A percentile compares a stretch with the other conserved stretches of the same genome.
Evolutionary conservation across 768 basidiomycete genomes (phyloP).

Genomic region (Calocybe indica): DNA sequence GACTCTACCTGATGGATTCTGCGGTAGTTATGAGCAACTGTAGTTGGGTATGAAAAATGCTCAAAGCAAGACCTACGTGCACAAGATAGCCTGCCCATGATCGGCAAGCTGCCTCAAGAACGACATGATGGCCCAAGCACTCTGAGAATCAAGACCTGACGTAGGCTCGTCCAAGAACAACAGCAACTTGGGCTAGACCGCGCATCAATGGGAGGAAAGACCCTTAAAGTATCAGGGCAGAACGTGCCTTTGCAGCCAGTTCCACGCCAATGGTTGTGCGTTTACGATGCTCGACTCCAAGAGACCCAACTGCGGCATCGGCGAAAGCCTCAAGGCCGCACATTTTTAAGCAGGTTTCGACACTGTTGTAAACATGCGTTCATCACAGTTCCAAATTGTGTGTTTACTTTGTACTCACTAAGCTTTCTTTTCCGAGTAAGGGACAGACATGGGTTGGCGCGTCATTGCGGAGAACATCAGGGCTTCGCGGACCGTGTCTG

Average conservation of each 20-base stretch:
- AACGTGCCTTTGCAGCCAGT: constrained; percentile 73
- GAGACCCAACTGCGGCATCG: constrained; percentile 63
- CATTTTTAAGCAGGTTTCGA: constrained; percentile 48
- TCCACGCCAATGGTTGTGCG: constrained; percentile 85
- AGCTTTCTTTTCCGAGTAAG: constrained; percentile 66
- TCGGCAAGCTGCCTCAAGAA: constrained; percentile 75
- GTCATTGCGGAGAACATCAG: constrained; percentile 74
- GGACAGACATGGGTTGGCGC: constrained; percentile 64
- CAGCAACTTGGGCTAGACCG: constrained; percentile 58
- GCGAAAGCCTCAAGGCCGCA: constrained; percentile 60
- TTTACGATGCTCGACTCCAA: constrained; percentile 71
- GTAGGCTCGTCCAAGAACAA: constrained; percentile 91
- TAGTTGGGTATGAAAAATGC: neutral
- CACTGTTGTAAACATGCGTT: constrained; percentile 19
- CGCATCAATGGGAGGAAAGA: neutral
- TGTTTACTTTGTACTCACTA: constrained; percentile 45
- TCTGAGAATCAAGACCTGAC: constrained; percentile 81
- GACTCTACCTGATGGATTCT: constrained; percentile 38
- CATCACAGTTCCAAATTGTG: too few species aligned
- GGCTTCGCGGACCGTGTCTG: constrained; percentile 76
- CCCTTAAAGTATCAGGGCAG: neutral
- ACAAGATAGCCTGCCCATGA: constrained; percentile 84
- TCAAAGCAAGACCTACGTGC: constrained; percentile 51
- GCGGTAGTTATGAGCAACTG: neutral
- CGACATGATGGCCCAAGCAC: constrained; percentile 75